Base-by-base conservation (phyloP, 352 stramenopile genomes). In the Pythium coloratum region DNA sequence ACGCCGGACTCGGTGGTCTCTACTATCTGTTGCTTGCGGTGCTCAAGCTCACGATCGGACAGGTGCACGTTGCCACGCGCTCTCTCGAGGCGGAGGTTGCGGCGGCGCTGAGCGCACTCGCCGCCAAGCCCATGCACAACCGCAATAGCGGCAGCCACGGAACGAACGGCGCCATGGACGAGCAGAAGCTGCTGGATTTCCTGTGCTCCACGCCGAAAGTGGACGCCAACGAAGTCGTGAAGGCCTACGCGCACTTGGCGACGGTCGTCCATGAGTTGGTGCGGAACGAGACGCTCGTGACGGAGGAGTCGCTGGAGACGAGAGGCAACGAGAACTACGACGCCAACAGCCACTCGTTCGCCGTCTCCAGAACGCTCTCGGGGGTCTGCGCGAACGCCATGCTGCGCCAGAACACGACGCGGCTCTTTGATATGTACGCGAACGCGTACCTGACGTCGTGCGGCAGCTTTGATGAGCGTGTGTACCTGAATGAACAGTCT, bases 61-160 rank as follows among this genome's bases (percentile, higher is more conserved):
- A 82, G 50, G 46, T 53, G 1, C 46, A 53, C 46, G 66, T 81
- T 3, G 30, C 64, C 18, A 58, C 65, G 13, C 76, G 70, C 8
- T 88, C 82, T 4, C 73, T 96, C 16, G 88, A 96, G 67, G 86
- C 81, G 0, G 85, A 96, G 64, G 86, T 92, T 34, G 86, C 84
- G 0, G 86, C 86, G 0, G 86, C 88, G 13, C 59, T 96, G 4
- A 96, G 82, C 64, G 82, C 88, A 0, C 76, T 96, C 5, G 2
- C 65, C 8, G 30, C 54, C 42, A 72, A 67, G 61, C n/a, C 32
- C 3, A n/a, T 20, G 1, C n/a, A 47, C 20, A 30, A 32, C 28
- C 55, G 36, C 5, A 32, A 28, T 7, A 16, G 20, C n/a, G 26
- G 1, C 55, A 53, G 36, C 36, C 36, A 53, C 18, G 16, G 16